Evolutionary conservation across 2,329 filamentous ascomycete species (phyloP).

Genomic region (Alternaria hordeiaustralica): DNA sequence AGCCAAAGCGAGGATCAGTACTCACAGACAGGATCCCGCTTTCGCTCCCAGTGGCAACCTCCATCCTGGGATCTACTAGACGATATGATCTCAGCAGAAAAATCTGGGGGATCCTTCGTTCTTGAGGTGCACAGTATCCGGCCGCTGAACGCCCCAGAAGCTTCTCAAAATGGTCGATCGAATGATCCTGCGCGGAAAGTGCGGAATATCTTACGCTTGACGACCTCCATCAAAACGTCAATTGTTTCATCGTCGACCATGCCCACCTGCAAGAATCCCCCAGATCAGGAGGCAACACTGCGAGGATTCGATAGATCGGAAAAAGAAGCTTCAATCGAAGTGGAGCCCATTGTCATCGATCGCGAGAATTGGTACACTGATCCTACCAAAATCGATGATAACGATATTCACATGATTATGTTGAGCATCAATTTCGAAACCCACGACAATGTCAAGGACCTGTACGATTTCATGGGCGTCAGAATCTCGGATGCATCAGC

Average conservation of each 20-base stretch:
- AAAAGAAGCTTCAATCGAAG: conserved; percentile 7
- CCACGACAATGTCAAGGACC: conserved; percentile 25
- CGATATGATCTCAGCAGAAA: conserved; percentile 34
- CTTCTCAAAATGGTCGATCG: background rate
- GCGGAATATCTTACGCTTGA: conserved; percentile 8
- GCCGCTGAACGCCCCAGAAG: background rate
- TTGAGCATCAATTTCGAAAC: conserved; percentile 29
- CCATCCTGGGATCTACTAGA: conserved; percentile 25
- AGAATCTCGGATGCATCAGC: conserved; percentile 6
- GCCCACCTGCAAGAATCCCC: background rate
- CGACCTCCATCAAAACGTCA: conserved; percentile 9
- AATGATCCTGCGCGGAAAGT: background rate
- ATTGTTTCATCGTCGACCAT: conserved; percentile 5
- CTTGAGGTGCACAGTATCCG: conserved; percentile 25
- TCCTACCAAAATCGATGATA: background rate
- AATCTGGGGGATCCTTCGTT: conserved; percentile 24
- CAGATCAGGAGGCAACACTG: conserved; percentile 7
- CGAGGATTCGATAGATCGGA: conserved; percentile 1
- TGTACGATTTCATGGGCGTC: conserved; percentile 33
- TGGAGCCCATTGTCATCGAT: conserved; percentile 29
- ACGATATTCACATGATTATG: conserved; percentile 13
- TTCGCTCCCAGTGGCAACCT: conserved; percentile 29
- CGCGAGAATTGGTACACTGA: conserved; percentile 9
- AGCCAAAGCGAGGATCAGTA: background rate
- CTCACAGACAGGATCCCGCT: background rate